These are phyloP conservation scores for Metschnikowia cubensis DNA, from an alignment of 805 yeast species.

Conservation along the genomic window DNA sequence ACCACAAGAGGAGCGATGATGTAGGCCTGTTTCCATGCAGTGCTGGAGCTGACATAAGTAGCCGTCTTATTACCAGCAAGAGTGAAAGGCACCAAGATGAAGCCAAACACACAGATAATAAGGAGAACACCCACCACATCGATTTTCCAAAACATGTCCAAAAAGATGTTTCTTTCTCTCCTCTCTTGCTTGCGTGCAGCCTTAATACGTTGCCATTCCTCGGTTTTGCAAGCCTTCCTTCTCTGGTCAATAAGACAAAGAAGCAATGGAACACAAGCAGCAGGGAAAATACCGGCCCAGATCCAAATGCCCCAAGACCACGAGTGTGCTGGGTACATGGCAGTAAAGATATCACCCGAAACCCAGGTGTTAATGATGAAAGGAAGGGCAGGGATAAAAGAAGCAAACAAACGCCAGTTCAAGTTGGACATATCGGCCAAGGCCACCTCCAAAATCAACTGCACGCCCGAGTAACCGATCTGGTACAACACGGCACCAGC, in stretches of 20 bases:
- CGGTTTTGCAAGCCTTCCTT: constrained; percentile 47
- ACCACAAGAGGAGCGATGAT: constrained; percentile 67
- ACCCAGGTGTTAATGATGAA: constrained; percentile 78
- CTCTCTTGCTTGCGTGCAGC: constrained; percentile 35
- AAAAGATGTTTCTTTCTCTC: constrained; percentile 13
- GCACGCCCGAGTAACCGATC: constrained; percentile 59
- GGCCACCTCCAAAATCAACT: constrained; percentile 52
- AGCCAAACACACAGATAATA: constrained; percentile 54
- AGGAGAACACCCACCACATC: constrained; percentile 62
- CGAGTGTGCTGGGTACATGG: constrained; percentile 47
- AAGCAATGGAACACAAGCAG: constrained; percentile 58
- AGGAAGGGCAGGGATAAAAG: constrained; percentile 67
- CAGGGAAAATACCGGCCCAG: constrained; percentile 76
- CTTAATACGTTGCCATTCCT: constrained; percentile 44
- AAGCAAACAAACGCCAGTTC: constrained; percentile 65
- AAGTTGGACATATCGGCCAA: constrained; percentile 64
- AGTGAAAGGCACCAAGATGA: constrained; percentile 68
- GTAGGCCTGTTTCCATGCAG: constrained; percentile 53
- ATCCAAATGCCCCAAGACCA: constrained; percentile 68
- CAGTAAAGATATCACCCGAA: constrained; percentile 51
- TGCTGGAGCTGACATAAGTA: constrained; percentile 22
- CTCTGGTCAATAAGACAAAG: constrained; percentile 54
- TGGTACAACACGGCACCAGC: constrained; percentile 55
- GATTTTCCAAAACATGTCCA: constrained; percentile 54
- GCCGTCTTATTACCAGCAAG: constrained; percentile 49